Conservation (phyloP, 2,329 filamentous ascomycete species). For the Apiospora kogelbergensis region DNA sequence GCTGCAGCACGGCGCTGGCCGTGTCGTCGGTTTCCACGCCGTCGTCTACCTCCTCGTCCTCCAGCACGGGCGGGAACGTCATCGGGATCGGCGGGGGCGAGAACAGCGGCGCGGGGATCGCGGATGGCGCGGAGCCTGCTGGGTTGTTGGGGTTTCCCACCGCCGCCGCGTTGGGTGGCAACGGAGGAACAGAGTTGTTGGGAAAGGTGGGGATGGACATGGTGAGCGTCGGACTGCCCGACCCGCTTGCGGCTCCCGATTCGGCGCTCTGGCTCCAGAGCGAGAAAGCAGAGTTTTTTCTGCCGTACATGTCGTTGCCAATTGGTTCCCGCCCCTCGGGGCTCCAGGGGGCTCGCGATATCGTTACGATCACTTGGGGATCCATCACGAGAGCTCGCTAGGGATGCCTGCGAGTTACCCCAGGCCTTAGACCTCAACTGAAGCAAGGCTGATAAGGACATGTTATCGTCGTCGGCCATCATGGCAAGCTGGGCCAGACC, state of each 20-base stretch:
- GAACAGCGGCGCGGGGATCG: conserved; percentile 21
- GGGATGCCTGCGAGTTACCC: conserved; percentile 76
- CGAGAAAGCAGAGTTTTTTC: conserved; percentile 53
- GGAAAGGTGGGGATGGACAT: conserved; percentile 36
- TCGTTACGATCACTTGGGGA: conserved; percentile 40
- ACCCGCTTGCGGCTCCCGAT: conserved; percentile 45
- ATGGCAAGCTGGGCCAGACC: conserved; percentile 76
- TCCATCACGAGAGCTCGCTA: conserved; percentile 55
- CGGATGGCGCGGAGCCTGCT: conserved; percentile 10
- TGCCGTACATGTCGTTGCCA: conserved; percentile 32
- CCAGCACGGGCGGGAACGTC: conserved; percentile 37
- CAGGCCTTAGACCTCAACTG: conserved; percentile 74
- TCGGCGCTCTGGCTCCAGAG: conserved; percentile 41
- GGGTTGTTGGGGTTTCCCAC: conserved; percentile 12
- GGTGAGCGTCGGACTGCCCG: conserved; percentile 52
- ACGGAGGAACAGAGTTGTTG: conserved; percentile 19
- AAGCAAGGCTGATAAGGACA: conserved; percentile 71
- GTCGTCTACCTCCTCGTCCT: conserved; percentile 35
- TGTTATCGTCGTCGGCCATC: conserved; percentile 66
- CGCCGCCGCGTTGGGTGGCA: conserved; percentile 19
- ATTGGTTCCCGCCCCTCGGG: conserved; percentile 23
- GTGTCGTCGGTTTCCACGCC: background rate
- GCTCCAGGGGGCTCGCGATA: conserved; percentile 41
- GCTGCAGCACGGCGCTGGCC: conserved; percentile 12
- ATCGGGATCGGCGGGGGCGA: conserved; percentile 23